These are phyloP conservation scores for Erodium trifolium DNA, from an alignment of 441 rosid species.

Conservation along the genomic window DNA sequence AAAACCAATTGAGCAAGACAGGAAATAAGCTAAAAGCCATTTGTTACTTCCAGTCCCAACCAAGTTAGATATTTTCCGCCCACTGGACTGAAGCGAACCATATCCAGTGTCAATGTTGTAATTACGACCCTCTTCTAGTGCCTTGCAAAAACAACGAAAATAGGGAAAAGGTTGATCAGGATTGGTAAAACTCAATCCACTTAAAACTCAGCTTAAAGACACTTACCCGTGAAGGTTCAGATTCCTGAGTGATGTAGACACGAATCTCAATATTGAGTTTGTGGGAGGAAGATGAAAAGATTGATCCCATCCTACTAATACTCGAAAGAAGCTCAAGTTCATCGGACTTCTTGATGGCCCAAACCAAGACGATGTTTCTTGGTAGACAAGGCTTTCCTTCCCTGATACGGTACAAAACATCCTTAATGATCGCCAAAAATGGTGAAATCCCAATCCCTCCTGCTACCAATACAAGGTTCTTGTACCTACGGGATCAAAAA, in stretches of 20 bases:
- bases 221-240: conserved; percentile 54
- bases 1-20: conserved; percentile 55
- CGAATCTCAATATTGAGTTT: conserved; percentile 45
- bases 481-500: conserved; percentile 41
- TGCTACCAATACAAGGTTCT: conserved; percentile 70
- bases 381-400: conserved; percentile 63
- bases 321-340: conserved; percentile 70
- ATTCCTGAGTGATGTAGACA: conserved; percentile 66
- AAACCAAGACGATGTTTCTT: conserved; percentile 45
- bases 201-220: no score
- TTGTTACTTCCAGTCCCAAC: conserved; percentile 65
- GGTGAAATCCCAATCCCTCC: conserved; percentile 94
- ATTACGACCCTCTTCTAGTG: conserved; percentile 40
- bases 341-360: conserved; percentile 71
- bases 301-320: conserved; percentile 36
- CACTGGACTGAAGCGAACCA: conserved; percentile 15
- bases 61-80: conserved; percentile 45
- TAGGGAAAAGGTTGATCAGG: neutral
- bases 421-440: conserved; percentile 68
- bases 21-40: conserved; percentile 65
- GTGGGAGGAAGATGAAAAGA: conserved; percentile 39
- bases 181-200: no score
- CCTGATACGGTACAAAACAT: conserved; percentile 52
- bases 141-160: conserved; percentile 31
- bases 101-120: conserved; percentile 11